Evolutionary conservation across 495 filamentous ascomycete genomes (phyloP), one percentile per base, ranked within the genome.

Genomic region (Xylona heveae): DNA sequence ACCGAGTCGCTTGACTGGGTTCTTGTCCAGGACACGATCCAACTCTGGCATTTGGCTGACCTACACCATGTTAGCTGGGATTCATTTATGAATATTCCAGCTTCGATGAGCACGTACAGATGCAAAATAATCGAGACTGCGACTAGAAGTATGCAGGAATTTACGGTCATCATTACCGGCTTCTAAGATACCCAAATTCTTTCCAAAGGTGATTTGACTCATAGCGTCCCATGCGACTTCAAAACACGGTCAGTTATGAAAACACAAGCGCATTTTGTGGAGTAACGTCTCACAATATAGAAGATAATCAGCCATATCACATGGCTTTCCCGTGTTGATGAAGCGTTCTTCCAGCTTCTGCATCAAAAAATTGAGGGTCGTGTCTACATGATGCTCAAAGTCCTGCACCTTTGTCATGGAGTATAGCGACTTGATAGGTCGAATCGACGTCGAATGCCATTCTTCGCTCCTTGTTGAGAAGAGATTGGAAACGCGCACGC

Each of bases 191-290:
- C 47, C 50, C 3, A 51, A 33, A 22, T 39, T 38, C 19, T 47
- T 28, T 6, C 43, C 47, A 34, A 54, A 54, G 19, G 52, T 55
- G 19, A 46, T 37, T 26, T 52, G 41, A 21, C 49, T 44, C 35
- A 55, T 51, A 2, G 37, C 41, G 34, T 55, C 53, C 46, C 48
- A 57, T 12, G 53, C 52, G 36, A 52, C 52, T 55, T 28, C 15
- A 4, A 13, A 20, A 19, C n/a, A n/a, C n/a, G n/a, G n/a, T n/a
- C n/a, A n/a, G n/a, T n/a, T n/a, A n/a, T n/a, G n/a, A n/a, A n/a
- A n/a, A n/a, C n/a, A n/a, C n/a, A n/a, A n/a, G n/a, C n/a, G n/a
- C n/a, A n/a, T n/a, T n/a, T n/a, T 10, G n/a, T 12, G 24, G 15
- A 10, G 24, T 4, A 10, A 29, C 18, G 24, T 32, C 39, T 33